Base-by-base conservation (phyloP, 2,329 filamentous ascomycete species). In the Penicillium sp. region DNA sequence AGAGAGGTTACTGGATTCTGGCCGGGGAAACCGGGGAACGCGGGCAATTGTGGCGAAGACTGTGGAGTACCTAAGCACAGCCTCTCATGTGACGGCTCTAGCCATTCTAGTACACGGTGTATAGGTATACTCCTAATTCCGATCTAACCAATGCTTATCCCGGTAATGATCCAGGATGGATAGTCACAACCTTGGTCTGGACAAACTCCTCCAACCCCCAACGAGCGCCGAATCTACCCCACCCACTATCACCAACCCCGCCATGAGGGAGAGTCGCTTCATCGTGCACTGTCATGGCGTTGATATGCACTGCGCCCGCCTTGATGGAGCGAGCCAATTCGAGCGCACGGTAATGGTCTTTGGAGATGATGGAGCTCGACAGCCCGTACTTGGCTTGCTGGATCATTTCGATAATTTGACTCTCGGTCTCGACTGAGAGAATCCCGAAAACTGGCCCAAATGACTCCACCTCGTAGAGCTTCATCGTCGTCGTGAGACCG, bases 271-370 rank as follows among this genome's bases (percentile, higher is more conserved):
- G 73, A 0, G 75, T 77, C 3, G 81, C 70, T 73, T 90, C 87
- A 68, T 90, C 87, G 66, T 90, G 87, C 6, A 89, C 77, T 0
- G 82, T 86, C 83, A 88, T 87, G 52, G 77, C 76, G 72, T 90
- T 90, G 69, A 90, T 86, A 65, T 90, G 88, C 19, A 87, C 66
- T 84, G 67, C 84, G 76, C 50, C 50, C 2, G 50, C 50, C 49
- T 19, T 54, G 58, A 55, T 54, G 7, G 11, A 41, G 15, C 58
- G 26, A 21, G 58, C 58, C 7, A 60, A 45, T n/a, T 56, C 44
- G 8, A 60, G 58, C 1, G 58, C 58, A 3, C 45, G 51, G n/a
- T 49, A 56, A 30, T 56, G 51, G 15, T 55, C 26, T 19, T 6
- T 19, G 3, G 58, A 44, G 30, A 60, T 44, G 5, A 56, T 35